Percentiles rank a stretch among this genome's conserved stretches.
Evolutionary conservation across 2,329 filamentous ascomycete genomes (phyloP).

Genomic region (Akanthomyces lecanii): DNA sequence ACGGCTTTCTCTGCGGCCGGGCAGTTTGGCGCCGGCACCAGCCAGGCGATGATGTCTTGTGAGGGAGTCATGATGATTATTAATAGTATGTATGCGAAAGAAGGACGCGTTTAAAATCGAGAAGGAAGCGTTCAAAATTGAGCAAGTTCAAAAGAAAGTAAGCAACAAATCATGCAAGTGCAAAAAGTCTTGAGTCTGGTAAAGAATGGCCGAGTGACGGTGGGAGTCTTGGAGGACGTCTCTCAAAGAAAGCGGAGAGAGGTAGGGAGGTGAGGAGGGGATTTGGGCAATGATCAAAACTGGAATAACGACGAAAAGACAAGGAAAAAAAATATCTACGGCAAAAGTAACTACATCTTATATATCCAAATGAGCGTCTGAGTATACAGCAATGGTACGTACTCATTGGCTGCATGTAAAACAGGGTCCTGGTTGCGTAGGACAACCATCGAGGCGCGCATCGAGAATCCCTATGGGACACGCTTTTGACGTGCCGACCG

Average conservation of each 20-base stretch:
- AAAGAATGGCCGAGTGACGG: slow-evolving; percentile 15
- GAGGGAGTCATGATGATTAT: slow-evolving; percentile 19
- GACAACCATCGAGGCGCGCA: slow-evolving; percentile 10
- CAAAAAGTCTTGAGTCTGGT: background rate
- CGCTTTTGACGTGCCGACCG: slow-evolving; percentile 11
- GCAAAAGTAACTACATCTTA: background rate
- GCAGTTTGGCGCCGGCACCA: slow-evolving; percentile 34
- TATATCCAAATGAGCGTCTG: background rate
- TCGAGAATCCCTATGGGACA: slow-evolving; percentile 8
- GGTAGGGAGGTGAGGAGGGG: background rate
- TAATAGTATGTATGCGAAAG: background rate
- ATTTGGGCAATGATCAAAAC: background rate
- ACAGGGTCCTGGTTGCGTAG: slow-evolving; percentile 4
- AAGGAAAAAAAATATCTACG: background rate
- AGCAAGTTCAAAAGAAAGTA: slow-evolving; percentile 16
- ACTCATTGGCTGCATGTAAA: background rate
- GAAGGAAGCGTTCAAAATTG: background rate
- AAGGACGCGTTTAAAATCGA: background rate
- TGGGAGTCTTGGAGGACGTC: background rate
- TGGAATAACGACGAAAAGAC: background rate
- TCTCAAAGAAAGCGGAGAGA: slow-evolving; percentile 5
- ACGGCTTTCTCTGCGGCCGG: slow-evolving; percentile 32
- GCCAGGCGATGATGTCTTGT: slow-evolving; percentile 36
- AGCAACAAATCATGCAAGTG: background rate
- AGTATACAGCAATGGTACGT: background rate